phyloP scores from a whole-genome alignment of 805 yeast genomes.

The Pichia rugopelliculosa region DNA sequence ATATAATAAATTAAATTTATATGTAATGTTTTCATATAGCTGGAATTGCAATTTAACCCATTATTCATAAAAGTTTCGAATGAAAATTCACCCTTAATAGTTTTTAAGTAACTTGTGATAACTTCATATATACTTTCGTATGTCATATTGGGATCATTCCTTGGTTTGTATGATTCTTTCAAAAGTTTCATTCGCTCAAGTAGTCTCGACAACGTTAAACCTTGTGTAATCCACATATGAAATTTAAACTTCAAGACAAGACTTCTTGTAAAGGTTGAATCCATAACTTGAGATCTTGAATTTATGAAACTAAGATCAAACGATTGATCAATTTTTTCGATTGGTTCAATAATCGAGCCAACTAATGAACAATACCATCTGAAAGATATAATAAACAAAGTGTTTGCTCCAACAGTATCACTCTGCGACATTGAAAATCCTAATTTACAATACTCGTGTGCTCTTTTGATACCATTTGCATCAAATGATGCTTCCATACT shows the following conservation, averaged over 20 bases:
- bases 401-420: conserved; percentile 27
- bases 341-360: conserved; percentile 37
- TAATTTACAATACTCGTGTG: conserved; percentile 35
- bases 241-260: conserved; percentile 12
- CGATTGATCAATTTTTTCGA: conserved; percentile 26
- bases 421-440: conserved; percentile 32
- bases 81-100: conserved; percentile 6
- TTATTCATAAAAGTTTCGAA: not conserved
- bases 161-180: not conserved
- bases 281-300: conserved; percentile 6
- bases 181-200: conserved; percentile 6
- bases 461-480: conserved; percentile 29
- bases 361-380: conserved; percentile 35
- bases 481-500: conserved; percentile 24
- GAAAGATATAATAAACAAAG: conserved; percentile 33
- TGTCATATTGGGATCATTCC: not conserved
- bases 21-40: not conserved
- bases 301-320: conserved; percentile 15
- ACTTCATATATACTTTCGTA: not conserved
- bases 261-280: conserved; percentile 2
- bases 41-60: not conserved
- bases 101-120: conserved; percentile 1
- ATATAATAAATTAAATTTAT: not conserved
- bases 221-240: conserved; percentile 13
- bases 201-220: conserved; percentile 9